Evolutionary conservation across 257 asterid genomes (phyloP).

Genomic region (Plantago elongata): DNA sequence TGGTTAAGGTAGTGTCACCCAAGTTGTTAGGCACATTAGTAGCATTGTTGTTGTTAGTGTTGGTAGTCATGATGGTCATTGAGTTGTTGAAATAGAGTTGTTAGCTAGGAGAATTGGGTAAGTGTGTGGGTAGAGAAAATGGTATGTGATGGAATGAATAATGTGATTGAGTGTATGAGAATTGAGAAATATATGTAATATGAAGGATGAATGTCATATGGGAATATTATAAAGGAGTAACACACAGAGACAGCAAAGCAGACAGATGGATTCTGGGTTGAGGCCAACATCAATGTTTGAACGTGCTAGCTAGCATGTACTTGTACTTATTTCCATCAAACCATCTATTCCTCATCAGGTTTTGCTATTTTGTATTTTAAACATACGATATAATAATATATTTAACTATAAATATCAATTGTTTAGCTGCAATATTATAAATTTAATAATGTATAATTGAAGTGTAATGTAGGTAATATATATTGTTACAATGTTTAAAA

Average conservation of each 20-base stretch:
- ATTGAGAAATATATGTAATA: conserved; percentile 14
- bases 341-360: not conserved
- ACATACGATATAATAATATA: too few species aligned
- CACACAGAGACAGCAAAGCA: conserved; percentile 55
- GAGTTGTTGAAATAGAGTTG: not conserved
- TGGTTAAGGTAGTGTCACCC: conserved; percentile 66
- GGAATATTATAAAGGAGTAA: conserved; percentile 16
- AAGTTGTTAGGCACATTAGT: not conserved
- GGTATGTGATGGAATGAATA: not conserved
- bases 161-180: conserved; percentile 9
- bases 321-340: not conserved
- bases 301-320: conserved; percentile 33
- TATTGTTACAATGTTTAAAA: too few species aligned
- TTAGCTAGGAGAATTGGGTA: not conserved
- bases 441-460: too few species aligned
- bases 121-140: conserved; percentile 2
- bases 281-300: conserved; percentile 43
- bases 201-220: conserved; percentile 11
- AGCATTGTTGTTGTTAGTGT: conserved; percentile 18
- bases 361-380: too few species aligned
- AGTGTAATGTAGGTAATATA: too few species aligned
- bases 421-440: too few species aligned
- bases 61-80: conserved; percentile 24
- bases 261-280: conserved; percentile 62
- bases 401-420: too few species aligned